Evolutionary conservation across 805 yeast genomes (phyloP).

Genomic region (Candida patagonica): DNA sequence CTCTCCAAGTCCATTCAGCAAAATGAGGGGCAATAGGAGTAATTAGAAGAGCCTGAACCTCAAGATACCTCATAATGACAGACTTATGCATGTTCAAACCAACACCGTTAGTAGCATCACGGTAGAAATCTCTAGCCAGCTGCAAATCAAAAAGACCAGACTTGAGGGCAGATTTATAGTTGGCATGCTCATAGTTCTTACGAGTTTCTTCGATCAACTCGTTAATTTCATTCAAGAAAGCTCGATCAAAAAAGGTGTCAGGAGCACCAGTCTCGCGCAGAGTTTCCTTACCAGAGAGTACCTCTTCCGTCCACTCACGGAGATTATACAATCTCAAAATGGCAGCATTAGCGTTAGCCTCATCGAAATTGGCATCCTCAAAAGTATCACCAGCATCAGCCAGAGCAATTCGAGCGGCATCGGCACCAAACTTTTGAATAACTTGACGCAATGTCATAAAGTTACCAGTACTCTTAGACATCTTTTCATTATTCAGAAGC

Average conservation of each 20-base stretch:
- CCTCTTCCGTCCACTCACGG: conserved; percentile 92
- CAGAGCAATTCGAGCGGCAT: conserved; percentile 91
- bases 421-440: conserved; percentile 89
- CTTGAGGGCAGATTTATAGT: conserved; percentile 84
- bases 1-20: conserved; percentile 82
- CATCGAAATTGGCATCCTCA: conserved; percentile 98
- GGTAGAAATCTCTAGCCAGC: conserved; percentile 90
- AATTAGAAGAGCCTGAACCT: conserved; percentile 71
- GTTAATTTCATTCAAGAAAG: conserved; percentile 93
- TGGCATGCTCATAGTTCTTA: conserved; percentile 59
- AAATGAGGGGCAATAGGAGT: conserved; percentile 96
- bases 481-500: conserved; percentile 90
- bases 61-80: conserved; percentile 72
- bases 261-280: conserved; percentile 43
- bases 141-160: conserved; percentile 90
- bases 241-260: conserved; percentile 68
- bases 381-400: conserved; percentile 98
- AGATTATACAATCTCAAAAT: conserved; percentile 84
- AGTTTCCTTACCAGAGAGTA: conserved; percentile 40
- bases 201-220: conserved; percentile 63
- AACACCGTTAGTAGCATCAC: conserved; percentile 55
- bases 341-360: conserved; percentile 93
- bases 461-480: conserved; percentile 97
- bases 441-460: conserved; percentile 83
- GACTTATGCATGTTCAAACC: conserved; percentile 65